Conservation (phyloP, 2,329 filamentous ascomycete species). For the Fusarium torulosum region DNA sequence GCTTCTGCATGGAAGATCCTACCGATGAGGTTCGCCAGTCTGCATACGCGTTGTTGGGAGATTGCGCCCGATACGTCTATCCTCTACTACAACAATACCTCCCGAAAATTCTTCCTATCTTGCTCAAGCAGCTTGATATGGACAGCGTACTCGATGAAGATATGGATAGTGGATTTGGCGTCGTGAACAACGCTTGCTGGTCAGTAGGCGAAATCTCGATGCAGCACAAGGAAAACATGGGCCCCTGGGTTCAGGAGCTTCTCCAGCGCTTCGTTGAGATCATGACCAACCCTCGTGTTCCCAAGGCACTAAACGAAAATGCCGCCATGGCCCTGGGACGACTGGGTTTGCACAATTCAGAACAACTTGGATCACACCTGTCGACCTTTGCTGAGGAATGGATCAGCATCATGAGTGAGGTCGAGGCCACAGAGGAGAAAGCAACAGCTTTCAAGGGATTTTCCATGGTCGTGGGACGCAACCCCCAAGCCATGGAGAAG, state of each 20-base stretch:
- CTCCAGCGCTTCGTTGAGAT: conserved; percentile 84
- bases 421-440: conserved; percentile 93
- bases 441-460: conserved; percentile 94
- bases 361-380: conserved; percentile 82
- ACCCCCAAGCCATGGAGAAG: conserved; percentile 92
- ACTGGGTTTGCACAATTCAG: conserved; percentile 82
- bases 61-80: conserved; percentile 94
- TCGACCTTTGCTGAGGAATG: conserved; percentile 85
- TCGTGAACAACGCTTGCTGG: conserved; percentile 99
- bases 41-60: conserved; percentile 92
- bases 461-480: conserved; percentile 83
- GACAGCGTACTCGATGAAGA: conserved; percentile 82
- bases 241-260: conserved; percentile 80
- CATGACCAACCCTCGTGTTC: conserved; percentile 85
- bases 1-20: conserved; percentile 91
- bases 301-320: conserved; percentile 90
- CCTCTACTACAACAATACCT: conserved; percentile 81
- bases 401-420: conserved; percentile 82
- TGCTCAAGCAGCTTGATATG: conserved; percentile 90
- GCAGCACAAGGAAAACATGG: conserved; percentile 79
- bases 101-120: conserved; percentile 78
- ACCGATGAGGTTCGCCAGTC: conserved; percentile 96
- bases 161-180: conserved; percentile 86
- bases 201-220: conserved; percentile 93
- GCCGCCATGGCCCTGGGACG: conserved; percentile 92